Conservation (phyloP, 225 moss, liverwort and hornwort species). For the Anthoceros angustus region DNA sequence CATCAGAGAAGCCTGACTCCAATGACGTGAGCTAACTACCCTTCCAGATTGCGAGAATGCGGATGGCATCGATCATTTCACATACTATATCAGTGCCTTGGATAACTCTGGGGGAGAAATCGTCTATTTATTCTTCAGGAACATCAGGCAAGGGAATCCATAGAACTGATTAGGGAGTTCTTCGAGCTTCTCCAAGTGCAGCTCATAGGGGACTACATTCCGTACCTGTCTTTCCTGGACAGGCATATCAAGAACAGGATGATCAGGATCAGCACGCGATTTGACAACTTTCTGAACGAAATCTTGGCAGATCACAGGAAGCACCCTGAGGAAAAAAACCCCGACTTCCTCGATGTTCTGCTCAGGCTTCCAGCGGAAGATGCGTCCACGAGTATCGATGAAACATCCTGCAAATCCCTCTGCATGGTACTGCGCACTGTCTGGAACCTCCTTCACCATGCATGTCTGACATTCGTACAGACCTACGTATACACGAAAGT, state of each 20-base stretch:
- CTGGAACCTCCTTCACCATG: background rate
- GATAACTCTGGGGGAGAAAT: no score
- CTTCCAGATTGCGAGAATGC: no score
- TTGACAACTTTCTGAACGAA: background rate
- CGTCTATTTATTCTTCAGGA: background rate
- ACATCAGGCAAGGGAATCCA: background rate
- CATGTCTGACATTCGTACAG: background rate
- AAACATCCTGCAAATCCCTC: background rate
- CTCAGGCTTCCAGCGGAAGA: background rate
- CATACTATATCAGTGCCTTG: no score
- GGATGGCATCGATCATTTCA: no score
- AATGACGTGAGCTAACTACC: background rate
- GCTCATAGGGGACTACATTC: background rate
- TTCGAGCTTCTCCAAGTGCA: background rate
- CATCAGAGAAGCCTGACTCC: background rate
- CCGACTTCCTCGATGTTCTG: background rate
- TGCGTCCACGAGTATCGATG: background rate
- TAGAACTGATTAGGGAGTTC: background rate
- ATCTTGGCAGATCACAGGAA: background rate
- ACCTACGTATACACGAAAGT: background rate
- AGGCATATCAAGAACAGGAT: background rate
- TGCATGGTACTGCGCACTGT: background rate
- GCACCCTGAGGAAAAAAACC: background rate
- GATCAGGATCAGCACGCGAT: background rate
- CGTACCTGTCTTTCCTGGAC: background rate